A percentile compares a stretch with the other conserved stretches of the same genome.
Conservation (phyloP, 2,329 filamentous ascomycete species). For the Aspergillus sergii region DNA sequence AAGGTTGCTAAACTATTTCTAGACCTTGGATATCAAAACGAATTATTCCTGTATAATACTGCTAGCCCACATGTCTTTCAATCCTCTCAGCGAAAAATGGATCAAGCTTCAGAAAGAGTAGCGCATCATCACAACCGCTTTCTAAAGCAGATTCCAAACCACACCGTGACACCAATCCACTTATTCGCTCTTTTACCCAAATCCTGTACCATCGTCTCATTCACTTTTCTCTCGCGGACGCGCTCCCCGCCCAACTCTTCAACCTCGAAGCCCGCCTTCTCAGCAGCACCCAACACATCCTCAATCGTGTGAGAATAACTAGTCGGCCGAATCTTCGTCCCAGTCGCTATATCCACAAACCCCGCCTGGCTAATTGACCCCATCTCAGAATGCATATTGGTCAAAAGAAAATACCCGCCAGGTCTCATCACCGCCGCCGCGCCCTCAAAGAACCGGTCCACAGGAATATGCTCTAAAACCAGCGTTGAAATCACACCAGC, state of each 20-base stretch:
- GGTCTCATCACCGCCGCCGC: slow-evolving; percentile 47
- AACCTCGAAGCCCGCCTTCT: slow-evolving; percentile 48
- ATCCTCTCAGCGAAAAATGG: background rate
- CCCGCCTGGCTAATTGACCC: slow-evolving; percentile 62
- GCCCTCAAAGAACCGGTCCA: slow-evolving; percentile 59
- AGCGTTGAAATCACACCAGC: slow-evolving; percentile 62
- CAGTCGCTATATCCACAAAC: slow-evolving; percentile 57
- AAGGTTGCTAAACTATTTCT: slow-evolving; percentile 59
- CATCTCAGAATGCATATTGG: slow-evolving; percentile 71
- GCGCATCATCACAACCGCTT: slow-evolving; percentile 21
- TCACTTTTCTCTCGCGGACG: slow-evolving; percentile 48
- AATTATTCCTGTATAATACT: slow-evolving; percentile 19
- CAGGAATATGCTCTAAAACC: slow-evolving; percentile 65
- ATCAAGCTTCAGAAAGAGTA: slow-evolving; percentile 8
- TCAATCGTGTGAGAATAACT: slow-evolving; percentile 60
- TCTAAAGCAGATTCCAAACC: slow-evolving; percentile 56
- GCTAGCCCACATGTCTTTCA: background rate
- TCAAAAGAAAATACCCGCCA: slow-evolving; percentile 59
- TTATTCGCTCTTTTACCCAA: slow-evolving; percentile 65
- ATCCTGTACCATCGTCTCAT: slow-evolving; percentile 58
- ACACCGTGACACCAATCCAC: slow-evolving; percentile 61
- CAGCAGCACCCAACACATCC: slow-evolving; percentile 56
- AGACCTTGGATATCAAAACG: slow-evolving; percentile 14
- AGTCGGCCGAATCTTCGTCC: slow-evolving; percentile 60
- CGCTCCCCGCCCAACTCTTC: slow-evolving; percentile 33